phyloP scores from a whole-genome alignment of 2,329 filamentous ascomycete genomes.

The Fusarium lateritium region DNA sequence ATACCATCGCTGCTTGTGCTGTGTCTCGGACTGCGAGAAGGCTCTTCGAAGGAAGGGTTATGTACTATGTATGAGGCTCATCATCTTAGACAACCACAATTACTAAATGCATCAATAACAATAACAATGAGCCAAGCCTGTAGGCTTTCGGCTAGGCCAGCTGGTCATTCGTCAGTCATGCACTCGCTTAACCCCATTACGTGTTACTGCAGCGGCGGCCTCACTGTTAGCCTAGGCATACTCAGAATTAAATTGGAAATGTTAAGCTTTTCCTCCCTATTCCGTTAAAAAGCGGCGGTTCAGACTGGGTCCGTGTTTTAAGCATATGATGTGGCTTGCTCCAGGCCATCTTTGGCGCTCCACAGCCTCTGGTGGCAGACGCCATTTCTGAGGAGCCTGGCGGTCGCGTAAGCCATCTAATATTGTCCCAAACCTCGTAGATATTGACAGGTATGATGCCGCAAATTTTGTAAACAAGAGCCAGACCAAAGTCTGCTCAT shows the following conservation, averaged over 20 bases:
- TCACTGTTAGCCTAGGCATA: too few relatives aligned
- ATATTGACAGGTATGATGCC: not conserved
- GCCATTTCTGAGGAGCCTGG: not conserved
- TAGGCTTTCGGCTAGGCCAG: too few relatives aligned
- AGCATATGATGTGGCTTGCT: not conserved
- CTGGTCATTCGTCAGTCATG: too few relatives aligned
- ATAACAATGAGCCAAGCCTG: too few relatives aligned
- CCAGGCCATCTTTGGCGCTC: not conserved
- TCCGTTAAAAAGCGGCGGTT: too few relatives aligned
- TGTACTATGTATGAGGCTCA: conserved; percentile 44
- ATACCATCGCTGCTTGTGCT: conserved; percentile 46
- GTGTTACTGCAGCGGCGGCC: too few relatives aligned
- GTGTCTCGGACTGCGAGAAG: conserved; percentile 53
- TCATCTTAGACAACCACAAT: too few relatives aligned
- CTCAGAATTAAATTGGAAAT: too few relatives aligned
- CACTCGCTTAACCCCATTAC: too few relatives aligned
- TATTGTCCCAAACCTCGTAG: not conserved
- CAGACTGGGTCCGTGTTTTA: too few relatives aligned
- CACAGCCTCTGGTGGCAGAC: conserved; percentile 1
- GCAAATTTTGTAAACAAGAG: not conserved
- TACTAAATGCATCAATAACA: too few relatives aligned
- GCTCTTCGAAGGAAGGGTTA: conserved; percentile 52
- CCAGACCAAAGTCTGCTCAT: not conserved
- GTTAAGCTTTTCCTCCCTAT: too few relatives aligned
- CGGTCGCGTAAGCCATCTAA: not conserved